Conservation (phyloP, 257 asterid species). For the Galeopsis tetrahit region DNA sequence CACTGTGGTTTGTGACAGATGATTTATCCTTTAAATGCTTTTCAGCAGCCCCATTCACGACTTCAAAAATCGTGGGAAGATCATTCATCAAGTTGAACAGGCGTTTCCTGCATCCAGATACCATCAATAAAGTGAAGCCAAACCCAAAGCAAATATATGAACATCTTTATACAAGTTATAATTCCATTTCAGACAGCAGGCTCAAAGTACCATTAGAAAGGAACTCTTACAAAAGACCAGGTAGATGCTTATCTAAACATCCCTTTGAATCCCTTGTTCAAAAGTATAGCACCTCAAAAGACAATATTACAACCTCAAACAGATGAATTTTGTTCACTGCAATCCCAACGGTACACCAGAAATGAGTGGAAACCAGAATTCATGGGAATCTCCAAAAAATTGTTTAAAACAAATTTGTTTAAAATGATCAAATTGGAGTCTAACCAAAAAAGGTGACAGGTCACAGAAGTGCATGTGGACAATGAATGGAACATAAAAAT, state of each 20-base stretch:
- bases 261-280: slow-evolving; percentile 30
- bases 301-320: slow-evolving; percentile 30
- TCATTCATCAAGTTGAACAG: slow-evolving; percentile 83
- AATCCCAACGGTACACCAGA: not conserved
- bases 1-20: slow-evolving; percentile 56
- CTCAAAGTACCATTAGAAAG: slow-evolving; percentile 18
- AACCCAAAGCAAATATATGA: slow-evolving; percentile 16
- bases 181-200: slow-evolving; percentile 18
- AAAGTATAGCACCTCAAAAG: slow-evolving; percentile 34
- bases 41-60: slow-evolving; percentile 75
- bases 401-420: slow-evolving; percentile 9
- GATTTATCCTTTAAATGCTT: slow-evolving; percentile 71
- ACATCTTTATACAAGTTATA: slow-evolving; percentile 26
- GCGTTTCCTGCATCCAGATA: slow-evolving; percentile 66
- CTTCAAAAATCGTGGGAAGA: slow-evolving; percentile 78
- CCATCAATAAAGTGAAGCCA: slow-evolving; percentile 21
- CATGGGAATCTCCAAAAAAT: slow-evolving; percentile 15
- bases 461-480: not conserved
- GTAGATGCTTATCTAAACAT: slow-evolving; percentile 32
- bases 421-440: not conserved
- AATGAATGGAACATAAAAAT: not conserved
- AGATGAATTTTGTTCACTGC: slow-evolving; percentile 15
- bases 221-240: slow-evolving; percentile 26
- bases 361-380: not conserved
- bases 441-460: not conserved